Evolutionary conservation across 129 eudicot species (phyloP), one percentile per base, ranked within the genome.

Genomic region (Mikania micrantha): DNA sequence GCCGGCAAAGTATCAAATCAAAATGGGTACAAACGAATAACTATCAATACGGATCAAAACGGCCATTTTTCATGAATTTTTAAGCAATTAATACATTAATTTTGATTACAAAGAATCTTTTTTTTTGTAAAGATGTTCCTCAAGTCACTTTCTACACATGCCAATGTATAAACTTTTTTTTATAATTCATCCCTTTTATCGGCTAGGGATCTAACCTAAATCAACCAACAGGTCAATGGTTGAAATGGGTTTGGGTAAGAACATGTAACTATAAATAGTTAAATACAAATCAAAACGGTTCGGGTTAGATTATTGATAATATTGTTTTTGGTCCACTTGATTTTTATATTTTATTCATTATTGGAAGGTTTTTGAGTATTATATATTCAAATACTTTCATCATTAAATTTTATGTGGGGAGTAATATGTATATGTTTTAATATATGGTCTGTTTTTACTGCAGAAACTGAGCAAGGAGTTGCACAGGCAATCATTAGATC

Each of bases 381-480:
- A 2, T 40, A 40, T 16, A 44, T 44, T n/a, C 52, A 47, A 47
- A 11, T 27, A 17, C 10, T 48, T 17, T 48, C 25, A 19, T n/a
- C n/a, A n/a, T 17, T 48, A 47, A 4, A 47, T 8, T 47, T 47
- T 47, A 47, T 47, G 54, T 17, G 6, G 56, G 56, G 56, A 48
- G 56, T 48, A 48, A 11, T 48, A 48, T 6, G 17, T 19, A 17
- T 17, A 48, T 48, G 17, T 42, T 42, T 42, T 45, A 17, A 49
- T 24, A 54, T 54, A 54, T 54, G 44, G 12, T 53, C 6, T 42
- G 29, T 70, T 29, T 56, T 21, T 19, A 54, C 31, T 56, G 54
- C 74, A 70, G 74, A 70, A 70, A 70, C 74, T 28, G 74, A 70
- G 47, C 74, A 70, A 70, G 74, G 74, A 56, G 74, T 70, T 56